Percentiles rank a stretch among this genome's conserved stretches.
phyloP scores from a whole-genome alignment of 2,329 filamentous ascomycete genomes.

The Huntiella decipiens region DNA sequence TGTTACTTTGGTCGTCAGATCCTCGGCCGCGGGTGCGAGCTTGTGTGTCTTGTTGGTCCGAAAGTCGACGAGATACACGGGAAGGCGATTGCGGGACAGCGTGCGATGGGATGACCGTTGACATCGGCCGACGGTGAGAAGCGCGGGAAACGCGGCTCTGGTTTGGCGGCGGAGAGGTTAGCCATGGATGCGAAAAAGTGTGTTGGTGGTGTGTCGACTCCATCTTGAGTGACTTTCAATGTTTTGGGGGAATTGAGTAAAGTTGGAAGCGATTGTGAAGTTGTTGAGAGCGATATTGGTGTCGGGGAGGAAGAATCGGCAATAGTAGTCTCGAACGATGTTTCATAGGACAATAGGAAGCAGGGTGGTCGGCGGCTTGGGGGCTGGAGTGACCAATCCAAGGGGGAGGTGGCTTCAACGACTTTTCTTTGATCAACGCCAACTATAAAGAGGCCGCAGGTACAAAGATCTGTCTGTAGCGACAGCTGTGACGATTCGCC shows the following conservation, averaged over 20 bases:
- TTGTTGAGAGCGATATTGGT: too few relatives aligned
- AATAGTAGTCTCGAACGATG: background rate
- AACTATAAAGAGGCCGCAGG: too few relatives aligned
- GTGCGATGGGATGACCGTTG: constrained; percentile 27
- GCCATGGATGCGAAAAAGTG: constrained; percentile 9
- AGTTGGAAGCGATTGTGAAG: background rate
- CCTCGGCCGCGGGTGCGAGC: constrained; percentile 15
- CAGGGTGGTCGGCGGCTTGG: too few relatives aligned
- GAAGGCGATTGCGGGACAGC: constrained; percentile 31
- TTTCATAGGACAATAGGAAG: too few relatives aligned
- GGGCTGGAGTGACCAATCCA: too few relatives aligned
- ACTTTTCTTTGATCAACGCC: too few relatives aligned
- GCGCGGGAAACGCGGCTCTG: constrained; percentile 12
- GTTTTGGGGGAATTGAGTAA: background rate
- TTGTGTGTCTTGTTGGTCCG: constrained; percentile 33
- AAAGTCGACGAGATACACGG: constrained; percentile 31
- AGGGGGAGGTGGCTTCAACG: too few relatives aligned
- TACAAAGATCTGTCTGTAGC: too few relatives aligned
- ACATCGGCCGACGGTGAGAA: constrained; percentile 33
- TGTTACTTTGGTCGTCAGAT: constrained; percentile 24
- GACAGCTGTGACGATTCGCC: too few relatives aligned
- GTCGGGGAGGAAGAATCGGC: background rate
- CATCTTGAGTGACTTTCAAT: constrained; percentile 4
- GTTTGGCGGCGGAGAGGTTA: constrained; percentile 5
- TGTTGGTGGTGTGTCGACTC: constrained; percentile 8